These are phyloP conservation scores for Cladophialophora immunda DNA, from an alignment of 2,329 filamentous ascomycete genomes.

Conservation along the genomic window DNA sequence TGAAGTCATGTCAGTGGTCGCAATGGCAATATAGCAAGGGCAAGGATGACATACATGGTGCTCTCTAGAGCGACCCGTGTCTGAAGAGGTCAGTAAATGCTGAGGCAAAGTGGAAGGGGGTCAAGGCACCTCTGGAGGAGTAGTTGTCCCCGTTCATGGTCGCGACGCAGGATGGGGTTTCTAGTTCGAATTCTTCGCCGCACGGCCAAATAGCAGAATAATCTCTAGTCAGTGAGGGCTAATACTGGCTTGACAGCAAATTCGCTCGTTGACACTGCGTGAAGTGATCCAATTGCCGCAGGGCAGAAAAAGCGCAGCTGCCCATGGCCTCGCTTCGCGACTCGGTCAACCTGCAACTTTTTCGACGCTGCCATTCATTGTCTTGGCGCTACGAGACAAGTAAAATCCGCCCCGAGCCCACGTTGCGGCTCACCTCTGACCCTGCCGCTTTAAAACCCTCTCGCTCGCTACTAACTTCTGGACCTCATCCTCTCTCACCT, in stretches of 20 bases:
- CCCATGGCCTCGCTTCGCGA: not conserved
- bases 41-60: constrained; percentile 55
- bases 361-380: not conserved
- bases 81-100: constrained; percentile 51
- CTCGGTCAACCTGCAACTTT: constrained; percentile 4
- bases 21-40: not conserved
- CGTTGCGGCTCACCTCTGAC: too few relatives aligned
- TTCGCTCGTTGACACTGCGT: not conserved
- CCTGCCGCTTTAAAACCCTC: too few relatives aligned
- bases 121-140: constrained; percentile 73
- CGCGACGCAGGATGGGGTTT: constrained; percentile 30
- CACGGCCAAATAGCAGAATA: not conserved
- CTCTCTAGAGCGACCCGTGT: constrained; percentile 62
- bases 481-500: too few relatives aligned
- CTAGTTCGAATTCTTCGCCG: not conserved
- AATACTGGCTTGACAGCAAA: not conserved
- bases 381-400: too few relatives aligned
- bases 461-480: too few relatives aligned
- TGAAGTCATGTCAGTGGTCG: constrained; percentile 43
- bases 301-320: not conserved
- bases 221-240: not conserved
- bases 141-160: constrained; percentile 89
- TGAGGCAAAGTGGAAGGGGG: constrained; percentile 7
- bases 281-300: not conserved
- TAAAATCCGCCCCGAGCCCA: too few relatives aligned